These are phyloP conservation scores for Trametes gibbosa DNA, from an alignment of 768 basidiomycete genomes.

Conservation along the genomic window DNA sequence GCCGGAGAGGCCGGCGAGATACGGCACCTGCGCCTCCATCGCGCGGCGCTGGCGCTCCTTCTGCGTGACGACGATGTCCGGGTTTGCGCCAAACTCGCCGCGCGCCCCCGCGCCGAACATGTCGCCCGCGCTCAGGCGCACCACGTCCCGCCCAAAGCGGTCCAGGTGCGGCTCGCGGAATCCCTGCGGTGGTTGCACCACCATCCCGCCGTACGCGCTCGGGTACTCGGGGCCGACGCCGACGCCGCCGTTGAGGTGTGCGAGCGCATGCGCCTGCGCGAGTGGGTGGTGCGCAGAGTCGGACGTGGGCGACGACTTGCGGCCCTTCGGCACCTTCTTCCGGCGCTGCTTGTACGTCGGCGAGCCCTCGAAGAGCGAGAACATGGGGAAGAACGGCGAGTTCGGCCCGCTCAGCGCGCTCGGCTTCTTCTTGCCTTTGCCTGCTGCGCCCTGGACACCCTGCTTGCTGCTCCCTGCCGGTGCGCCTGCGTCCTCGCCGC, in stretches of 20 bases:
- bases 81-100: slow-evolving; percentile 45
- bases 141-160: slow-evolving; percentile 31
- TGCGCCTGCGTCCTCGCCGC: slow-evolving; percentile 21
- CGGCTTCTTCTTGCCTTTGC: slow-evolving; percentile 19
- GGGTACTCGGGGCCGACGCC: too few species aligned
- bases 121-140: slow-evolving; percentile 54
- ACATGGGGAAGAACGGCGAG: slow-evolving; percentile 56
- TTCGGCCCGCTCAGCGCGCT: slow-evolving; percentile 25
- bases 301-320: slow-evolving; percentile 27
- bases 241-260: background rate
- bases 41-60: slow-evolving; percentile 34
- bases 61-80: slow-evolving; percentile 28
- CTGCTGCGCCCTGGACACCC: background rate
- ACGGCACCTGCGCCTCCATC: slow-evolving; percentile 10
- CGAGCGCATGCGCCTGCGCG: background rate
- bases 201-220: background rate
- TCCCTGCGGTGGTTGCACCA: background rate
- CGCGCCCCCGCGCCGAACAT: slow-evolving; percentile 64
- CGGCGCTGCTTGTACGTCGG: slow-evolving; percentile 87
- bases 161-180: slow-evolving; percentile 29
- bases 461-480: too few species aligned
- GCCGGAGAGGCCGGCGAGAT: slow-evolving; percentile 9
- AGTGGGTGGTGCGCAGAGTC: background rate
- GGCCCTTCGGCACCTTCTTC: slow-evolving; percentile 59
- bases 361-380: slow-evolving; percentile 80